Base-by-base conservation (phyloP, 768 basidiomycete genomes). In the Lentinula raphanica region DNA sequence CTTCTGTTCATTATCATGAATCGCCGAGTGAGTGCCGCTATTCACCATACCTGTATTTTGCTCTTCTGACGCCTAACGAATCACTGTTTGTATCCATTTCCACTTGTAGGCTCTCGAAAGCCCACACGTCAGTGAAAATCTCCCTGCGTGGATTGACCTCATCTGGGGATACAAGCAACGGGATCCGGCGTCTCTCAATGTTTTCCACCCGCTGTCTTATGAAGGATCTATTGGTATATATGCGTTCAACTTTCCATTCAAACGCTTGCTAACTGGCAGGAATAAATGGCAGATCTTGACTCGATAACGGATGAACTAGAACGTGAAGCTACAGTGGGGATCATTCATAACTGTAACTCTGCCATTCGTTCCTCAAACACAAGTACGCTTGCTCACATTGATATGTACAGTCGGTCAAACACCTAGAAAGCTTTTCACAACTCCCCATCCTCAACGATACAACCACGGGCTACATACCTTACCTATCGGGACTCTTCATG, bases 311-410 rank as follows among this genome's bases (percentile, higher is more conserved):
- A 97, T 67, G 87, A 92, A 46, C 75, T 92, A 7, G 92, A 98
- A 72, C 82, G 90, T 35, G 92, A 94, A 65, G 94, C 95, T 0
- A 93, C 92, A 6, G 90, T 95, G 19, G 94, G 94, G 1, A 96
- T 95, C 58, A 95, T 97, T 49, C 94, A 96, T 69, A 96, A 96
- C 61, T 98, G 92, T 91, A 63, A n/a, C n/a, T n/a, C n/a, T n/a
- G n/a, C n/a, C n/a, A n/a, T n/a, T n/a, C n/a, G n/a, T n/a, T n/a
- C n/a, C n/a, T n/a, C n/a, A n/a, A n/a, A n/a, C n/a, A n/a, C n/a
- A n/a, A n/a, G n/a, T n/a, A n/a, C n/a, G n/a, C n/a, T n/a, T n/a
- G n/a, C n/a, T n/a, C n/a, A n/a, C n/a, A n/a, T n/a, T n/a, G n/a
- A 1, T 27, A 13, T 27, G 29, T 45, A 2, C 62, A 92, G 90